A percentile compares a stretch with the other conserved stretches of the same genome.
phyloP scores from a whole-genome alignment of 2,329 filamentous ascomycete genomes.

The Botryotinia convoluta region DNA sequence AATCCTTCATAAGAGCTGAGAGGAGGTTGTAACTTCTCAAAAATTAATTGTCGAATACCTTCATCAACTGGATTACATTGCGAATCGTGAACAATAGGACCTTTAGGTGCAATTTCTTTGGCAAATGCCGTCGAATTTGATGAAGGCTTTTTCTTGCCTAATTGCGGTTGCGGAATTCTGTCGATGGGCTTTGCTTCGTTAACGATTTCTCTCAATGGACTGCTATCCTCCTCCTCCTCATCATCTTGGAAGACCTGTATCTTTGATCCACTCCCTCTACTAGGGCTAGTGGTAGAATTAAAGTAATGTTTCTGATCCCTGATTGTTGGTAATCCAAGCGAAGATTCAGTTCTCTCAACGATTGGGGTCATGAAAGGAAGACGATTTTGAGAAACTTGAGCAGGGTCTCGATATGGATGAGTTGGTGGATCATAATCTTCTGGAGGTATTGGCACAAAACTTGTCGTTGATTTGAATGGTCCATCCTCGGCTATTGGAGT shows the following conservation, averaged over 20 bases:
- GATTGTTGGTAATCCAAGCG: slow-evolving; percentile 65
- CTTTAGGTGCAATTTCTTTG: slow-evolving; percentile 52
- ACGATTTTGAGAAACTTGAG: slow-evolving; percentile 79
- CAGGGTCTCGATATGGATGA: slow-evolving; percentile 77
- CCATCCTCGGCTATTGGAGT: slow-evolving; percentile 46
- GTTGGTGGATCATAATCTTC: slow-evolving; percentile 82
- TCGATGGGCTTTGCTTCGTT: slow-evolving; percentile 50
- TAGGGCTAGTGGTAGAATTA: slow-evolving; percentile 70
- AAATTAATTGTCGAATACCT: slow-evolving; percentile 69
- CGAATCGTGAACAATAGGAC: slow-evolving; percentile 73
- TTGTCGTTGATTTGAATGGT: slow-evolving; percentile 47
- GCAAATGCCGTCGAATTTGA: slow-evolving; percentile 33
- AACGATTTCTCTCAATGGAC: slow-evolving; percentile 67
- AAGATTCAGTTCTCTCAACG: slow-evolving; percentile 90
- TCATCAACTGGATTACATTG: slow-evolving; percentile 90
- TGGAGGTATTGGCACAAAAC: slow-evolving; percentile 77
- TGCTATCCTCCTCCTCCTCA: slow-evolving; percentile 51
- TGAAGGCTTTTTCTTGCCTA: slow-evolving; percentile 45
- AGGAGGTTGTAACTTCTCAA: slow-evolving; percentile 70
- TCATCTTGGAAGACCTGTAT: slow-evolving; percentile 32
- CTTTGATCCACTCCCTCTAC: slow-evolving; percentile 45
- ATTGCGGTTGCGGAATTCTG: slow-evolving; percentile 52
- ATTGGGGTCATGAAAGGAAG: slow-evolving; percentile 99
- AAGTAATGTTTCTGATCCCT: slow-evolving; percentile 56
- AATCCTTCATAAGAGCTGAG: slow-evolving; percentile 76